Conservation (phyloP, 1,284 basidiomycete species). For the Malassezia equina region DNA sequence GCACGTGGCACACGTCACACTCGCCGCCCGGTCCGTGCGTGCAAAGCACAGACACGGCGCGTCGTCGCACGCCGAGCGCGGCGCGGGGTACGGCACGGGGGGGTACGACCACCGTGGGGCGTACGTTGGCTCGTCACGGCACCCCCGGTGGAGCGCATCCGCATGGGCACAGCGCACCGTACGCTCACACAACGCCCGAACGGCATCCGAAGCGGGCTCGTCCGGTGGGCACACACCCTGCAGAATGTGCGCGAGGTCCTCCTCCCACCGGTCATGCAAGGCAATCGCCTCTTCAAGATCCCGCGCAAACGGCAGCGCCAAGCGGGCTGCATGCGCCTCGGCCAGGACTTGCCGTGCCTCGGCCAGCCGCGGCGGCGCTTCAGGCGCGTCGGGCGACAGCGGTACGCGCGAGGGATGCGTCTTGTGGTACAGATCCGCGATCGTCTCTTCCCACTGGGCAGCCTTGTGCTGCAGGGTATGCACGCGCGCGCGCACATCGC, state of each 20-base stretch:
- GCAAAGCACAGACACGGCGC: constrained; percentile 31
- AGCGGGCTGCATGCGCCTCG: constrained; percentile 19
- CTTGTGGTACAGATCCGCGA: neutral
- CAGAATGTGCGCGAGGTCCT: constrained; percentile 12
- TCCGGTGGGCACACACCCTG: neutral
- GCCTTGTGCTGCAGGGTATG: constrained; percentile 13
- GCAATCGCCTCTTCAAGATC: constrained; percentile 23
- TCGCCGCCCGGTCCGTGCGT: neutral
- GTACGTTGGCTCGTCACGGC: neutral
- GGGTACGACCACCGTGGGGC: neutral
- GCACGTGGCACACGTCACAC: constrained; percentile 27
- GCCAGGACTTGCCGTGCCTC: constrained; percentile 27
- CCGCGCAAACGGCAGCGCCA: constrained; percentile 19
- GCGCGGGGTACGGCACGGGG: constrained; percentile 2
- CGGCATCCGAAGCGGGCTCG: constrained; percentile 8
- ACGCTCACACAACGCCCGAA: constrained; percentile 23
- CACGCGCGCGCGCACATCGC: constrained; percentile 5
- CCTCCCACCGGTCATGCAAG: constrained; percentile 29
- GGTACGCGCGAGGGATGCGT: constrained; percentile 4
- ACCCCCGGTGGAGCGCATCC: neutral
- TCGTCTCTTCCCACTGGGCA: constrained; percentile 7
- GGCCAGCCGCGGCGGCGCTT: neutral
- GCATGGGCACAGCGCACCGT: constrained; percentile 17
- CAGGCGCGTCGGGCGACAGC: neutral
- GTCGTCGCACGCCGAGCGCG: neutral